Evolutionary conservation across 345 rosid genomes (phyloP), one percentile per base, ranked within the genome.

Genomic region (Populus simonii): DNA sequence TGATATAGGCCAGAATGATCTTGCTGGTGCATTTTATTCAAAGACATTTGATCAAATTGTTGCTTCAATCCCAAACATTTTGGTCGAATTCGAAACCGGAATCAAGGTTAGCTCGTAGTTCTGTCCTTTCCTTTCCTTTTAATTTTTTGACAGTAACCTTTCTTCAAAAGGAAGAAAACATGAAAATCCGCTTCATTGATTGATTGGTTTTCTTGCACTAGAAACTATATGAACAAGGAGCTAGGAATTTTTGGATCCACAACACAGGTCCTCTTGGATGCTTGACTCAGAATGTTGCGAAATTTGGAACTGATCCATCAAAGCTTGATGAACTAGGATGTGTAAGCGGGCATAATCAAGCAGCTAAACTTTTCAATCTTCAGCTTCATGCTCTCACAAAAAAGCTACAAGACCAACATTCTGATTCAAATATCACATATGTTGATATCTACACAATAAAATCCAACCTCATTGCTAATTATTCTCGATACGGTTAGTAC

Each of bases 181-280:
- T 41, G 31, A n/a, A 13, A 70, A 43, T 38, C 65, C 53, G 29
- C 23, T 57, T 7, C 74, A 18, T 36, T 66, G 36, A 36, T 66
- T 63, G 5, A 65, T 53, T 62, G n/a, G 18, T 65, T 82, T 36
- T 38, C 13, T 76, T 77, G 70, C 39, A 18, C 22, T 82, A 96
- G 98, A 86, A 79, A 65, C 66, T 96, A 68, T 87, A 96, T 75
- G 96, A 90, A 31, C 88, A 92, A 92, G 99, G 96, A 69, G 98
- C 86, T 5, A 90, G 96, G 76, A 89, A 92, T 75, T 90, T 96
- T 23, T 96, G 99, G 99, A 85, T 93, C 76, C 99, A 96, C 83
- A 93, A 92, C 83, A 92, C 99, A 2, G 96, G 95, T 70, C 99
- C 98, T 66, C 91, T 96, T 2, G 99, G 99, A 79, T 96, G 99